Conservation (phyloP, 2,329 filamentous ascomycete genomes). For the Trichoderma afroharzianum region DNA sequence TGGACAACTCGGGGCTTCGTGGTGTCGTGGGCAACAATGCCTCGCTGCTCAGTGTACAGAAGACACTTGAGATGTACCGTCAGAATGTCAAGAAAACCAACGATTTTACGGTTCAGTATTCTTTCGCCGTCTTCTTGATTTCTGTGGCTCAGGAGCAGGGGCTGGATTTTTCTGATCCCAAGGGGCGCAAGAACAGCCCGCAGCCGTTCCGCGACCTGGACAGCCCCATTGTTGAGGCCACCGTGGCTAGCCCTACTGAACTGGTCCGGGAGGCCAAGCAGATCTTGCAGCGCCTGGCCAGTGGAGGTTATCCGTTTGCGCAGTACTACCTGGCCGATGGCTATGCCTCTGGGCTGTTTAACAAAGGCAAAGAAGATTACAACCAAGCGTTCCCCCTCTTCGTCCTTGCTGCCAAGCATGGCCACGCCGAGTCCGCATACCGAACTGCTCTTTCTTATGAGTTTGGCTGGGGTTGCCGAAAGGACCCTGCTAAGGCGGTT, state of each 20-base stretch:
- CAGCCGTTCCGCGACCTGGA: slow-evolving; percentile 47
- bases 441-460: slow-evolving; percentile 93
- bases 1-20: slow-evolving; percentile 80
- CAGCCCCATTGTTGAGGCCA: slow-evolving; percentile 43
- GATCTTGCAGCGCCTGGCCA: slow-evolving; percentile 81
- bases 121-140: slow-evolving; percentile 92
- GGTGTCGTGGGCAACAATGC: slow-evolving; percentile 82
- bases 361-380: slow-evolving; percentile 88
- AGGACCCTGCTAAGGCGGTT: slow-evolving; percentile 85
- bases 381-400: slow-evolving; percentile 91
- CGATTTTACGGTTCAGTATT: slow-evolving; percentile 85
- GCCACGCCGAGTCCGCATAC: slow-evolving; percentile 93
- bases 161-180: slow-evolving; percentile 47
- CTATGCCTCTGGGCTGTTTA: slow-evolving; percentile 90
- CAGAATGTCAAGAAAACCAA: slow-evolving; percentile 97
- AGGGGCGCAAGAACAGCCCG: slow-evolving; percentile 43
- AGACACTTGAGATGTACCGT: slow-evolving; percentile 97
- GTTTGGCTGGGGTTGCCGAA: slow-evolving; percentile 93
- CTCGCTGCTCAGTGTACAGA: slow-evolving; percentile 82
- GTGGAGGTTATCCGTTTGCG: slow-evolving; percentile 89
- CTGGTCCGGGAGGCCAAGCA: slow-evolving; percentile 82
- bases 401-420: slow-evolving; percentile 89
- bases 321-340: slow-evolving; percentile 97
- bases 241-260: slow-evolving; percentile 56
- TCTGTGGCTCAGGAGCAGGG: slow-evolving; percentile 80